Conservation (phyloP, 2,329 filamentous ascomycete species). For the Alternaria ventricosa region DNA sequence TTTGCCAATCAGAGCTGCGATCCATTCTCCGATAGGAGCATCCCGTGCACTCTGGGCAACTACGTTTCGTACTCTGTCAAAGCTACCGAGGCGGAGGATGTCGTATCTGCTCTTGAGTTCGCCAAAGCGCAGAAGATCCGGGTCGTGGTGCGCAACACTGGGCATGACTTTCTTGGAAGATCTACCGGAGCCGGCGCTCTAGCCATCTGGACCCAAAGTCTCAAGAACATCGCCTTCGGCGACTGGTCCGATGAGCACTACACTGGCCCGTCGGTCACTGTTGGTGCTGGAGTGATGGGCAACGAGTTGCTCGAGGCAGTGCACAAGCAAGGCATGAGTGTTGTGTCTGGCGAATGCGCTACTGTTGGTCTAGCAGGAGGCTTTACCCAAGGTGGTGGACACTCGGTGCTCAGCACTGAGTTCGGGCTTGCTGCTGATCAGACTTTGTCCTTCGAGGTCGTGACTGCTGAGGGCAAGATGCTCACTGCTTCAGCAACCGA, state of each 20-base stretch:
- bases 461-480: slow-evolving; percentile 38
- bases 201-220: slow-evolving; percentile 38
- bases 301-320: slow-evolving; percentile 33
- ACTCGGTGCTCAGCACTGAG: slow-evolving; percentile 26
- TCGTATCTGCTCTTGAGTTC: slow-evolving; percentile 28
- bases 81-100: slow-evolving; percentile 12
- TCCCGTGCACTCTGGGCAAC: slow-evolving; percentile 28
- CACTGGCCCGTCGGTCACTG: slow-evolving; percentile 32
- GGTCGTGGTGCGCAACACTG: slow-evolving; percentile 25
- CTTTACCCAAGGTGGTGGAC: slow-evolving; percentile 41
- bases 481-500: slow-evolving; percentile 36
- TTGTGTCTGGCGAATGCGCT: slow-evolving; percentile 40
- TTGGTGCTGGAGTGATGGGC: slow-evolving; percentile 38
- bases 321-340: slow-evolving; percentile 20
- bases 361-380: slow-evolving; percentile 46
- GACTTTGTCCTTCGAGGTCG: slow-evolving; percentile 38
- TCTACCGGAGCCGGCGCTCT: slow-evolving; percentile 40
- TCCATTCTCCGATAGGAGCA: slow-evolving; percentile 13
- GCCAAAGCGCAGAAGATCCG: slow-evolving; percentile 34
- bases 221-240: slow-evolving; percentile 30
- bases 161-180: slow-evolving; percentile 37
- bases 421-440: slow-evolving; percentile 43
- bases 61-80: slow-evolving; percentile 46
- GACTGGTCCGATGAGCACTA: slow-evolving; percentile 31
- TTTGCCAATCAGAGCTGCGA: slow-evolving; percentile 24